phyloP scores from a whole-genome alignment of 345 rosid species.

The Syzygium grande region DNA sequence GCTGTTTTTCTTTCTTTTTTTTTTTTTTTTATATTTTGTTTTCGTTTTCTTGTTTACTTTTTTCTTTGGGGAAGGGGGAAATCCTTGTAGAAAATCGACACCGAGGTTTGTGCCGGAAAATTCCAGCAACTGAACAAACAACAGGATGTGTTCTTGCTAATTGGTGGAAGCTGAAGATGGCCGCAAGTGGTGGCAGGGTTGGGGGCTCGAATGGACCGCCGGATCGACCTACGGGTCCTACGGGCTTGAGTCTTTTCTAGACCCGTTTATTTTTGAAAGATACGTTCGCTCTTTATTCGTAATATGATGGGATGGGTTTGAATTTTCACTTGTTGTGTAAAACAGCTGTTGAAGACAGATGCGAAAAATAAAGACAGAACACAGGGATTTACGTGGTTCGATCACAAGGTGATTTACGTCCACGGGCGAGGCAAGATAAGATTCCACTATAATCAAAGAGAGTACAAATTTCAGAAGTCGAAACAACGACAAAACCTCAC shows the following conservation, averaged over 20 bases:
- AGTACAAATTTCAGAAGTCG: too few relatives aligned
- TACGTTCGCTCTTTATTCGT: background rate
- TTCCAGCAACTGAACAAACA: background rate
- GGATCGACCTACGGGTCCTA: background rate
- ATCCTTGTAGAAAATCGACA: constrained; percentile 13
- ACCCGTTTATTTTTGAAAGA: background rate
- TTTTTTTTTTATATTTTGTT: background rate
- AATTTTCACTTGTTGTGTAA: background rate
- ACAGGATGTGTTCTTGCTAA: background rate
- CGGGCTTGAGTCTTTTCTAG: background rate
- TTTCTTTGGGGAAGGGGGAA: background rate
- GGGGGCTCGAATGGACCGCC: background rate
- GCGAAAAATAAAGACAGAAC: too few relatives aligned
- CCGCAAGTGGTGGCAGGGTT: background rate
- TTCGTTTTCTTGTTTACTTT: background rate
- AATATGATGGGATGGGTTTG: background rate
- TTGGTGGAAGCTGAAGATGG: background rate
- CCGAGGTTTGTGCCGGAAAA: background rate
- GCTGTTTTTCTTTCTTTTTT: too few relatives aligned
- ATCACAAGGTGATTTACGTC: too few relatives aligned
- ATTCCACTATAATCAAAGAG: too few relatives aligned
- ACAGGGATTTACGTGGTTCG: too few relatives aligned
- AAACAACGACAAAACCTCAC: too few relatives aligned
- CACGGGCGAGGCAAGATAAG: too few relatives aligned
- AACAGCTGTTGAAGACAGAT: too few relatives aligned